Evolutionary conservation across 2,329 filamentous ascomycete genomes (phyloP).

Genomic region (Aurifilum marmelostoma): DNA sequence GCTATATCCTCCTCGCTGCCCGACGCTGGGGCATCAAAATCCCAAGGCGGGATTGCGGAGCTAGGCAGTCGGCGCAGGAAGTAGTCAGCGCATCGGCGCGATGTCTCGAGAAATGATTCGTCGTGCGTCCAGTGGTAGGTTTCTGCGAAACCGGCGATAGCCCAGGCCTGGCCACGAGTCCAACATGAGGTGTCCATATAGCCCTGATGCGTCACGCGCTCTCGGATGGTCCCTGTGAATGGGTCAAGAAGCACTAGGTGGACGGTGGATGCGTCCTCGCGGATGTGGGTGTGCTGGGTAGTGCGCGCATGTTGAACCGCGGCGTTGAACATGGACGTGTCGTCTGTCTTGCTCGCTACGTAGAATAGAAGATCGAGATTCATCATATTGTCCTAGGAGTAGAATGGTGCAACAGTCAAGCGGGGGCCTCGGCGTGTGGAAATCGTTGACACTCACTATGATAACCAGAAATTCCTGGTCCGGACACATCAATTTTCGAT

Average conservation of each 20-base stretch:
- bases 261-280: constrained; percentile 41
- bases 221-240: constrained; percentile 33
- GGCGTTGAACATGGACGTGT: constrained; percentile 38
- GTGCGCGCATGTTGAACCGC: constrained; percentile 46
- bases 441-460: background rate
- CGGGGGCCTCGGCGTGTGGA: background rate
- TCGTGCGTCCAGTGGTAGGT: constrained; percentile 51
- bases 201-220: constrained; percentile 52
- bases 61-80: constrained; percentile 46
- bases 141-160: constrained; percentile 51
- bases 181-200: constrained; percentile 48
- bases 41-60: constrained; percentile 51
- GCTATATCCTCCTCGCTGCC: too few species aligned
- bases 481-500: background rate
- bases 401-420: too few species aligned
- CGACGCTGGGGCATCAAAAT: constrained; percentile 41
- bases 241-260: constrained; percentile 35
- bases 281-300: constrained; percentile 44
- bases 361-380: background rate
- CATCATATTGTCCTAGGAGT: background rate
- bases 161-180: constrained; percentile 54
- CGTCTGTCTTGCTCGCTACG: constrained; percentile 37
- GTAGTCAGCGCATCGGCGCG: constrained; percentile 47
- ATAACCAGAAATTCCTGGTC: background rate
- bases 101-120: constrained; percentile 45